Evolutionary conservation across 768 basidiomycete species (phyloP), one percentile per base, ranked within the genome.

Genomic region (Tricholoma matsutake): DNA sequence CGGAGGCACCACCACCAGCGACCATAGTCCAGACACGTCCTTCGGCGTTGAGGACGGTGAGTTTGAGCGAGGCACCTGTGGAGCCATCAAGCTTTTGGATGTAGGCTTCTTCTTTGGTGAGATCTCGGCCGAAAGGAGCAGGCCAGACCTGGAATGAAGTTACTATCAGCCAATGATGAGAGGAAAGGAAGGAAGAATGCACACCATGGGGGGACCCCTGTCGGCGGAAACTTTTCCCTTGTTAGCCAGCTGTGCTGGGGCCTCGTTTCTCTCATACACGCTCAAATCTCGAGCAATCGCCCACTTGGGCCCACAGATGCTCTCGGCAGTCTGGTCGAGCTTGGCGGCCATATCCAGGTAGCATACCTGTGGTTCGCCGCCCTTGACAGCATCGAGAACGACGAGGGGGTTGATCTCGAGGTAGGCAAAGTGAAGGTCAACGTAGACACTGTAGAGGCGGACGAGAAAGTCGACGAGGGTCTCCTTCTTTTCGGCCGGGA

Each of bases 21-120:
- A 99, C 97, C 96, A 98, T 98, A 67, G 97, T 98, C 97, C 97
- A 99, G 65, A 99, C 87, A 63, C 96, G 91, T 62, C 96, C 97
- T 72, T 92, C 89, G 57, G 91, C 76, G 76, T 98, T 98, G 68
- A 99, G 81, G 56, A 99, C 96, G 43, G 97, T 99, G 49, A 99
- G 85, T 75, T 99, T 99, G 73, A 99, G 88, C 8, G 95, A 97
- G 68, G 97, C 95, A 79, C 97, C 96, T 45, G 97, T 99, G 20
- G 93, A 95, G 20, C 83, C 94, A 65, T 98, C 97, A 65, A 99
- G 86, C 75, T 97, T 97, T 79, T 97, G 94, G 75, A 99, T 98
- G 80, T 97, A 99, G 4, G 96, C 96, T 75, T 98, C 97, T 75
- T 98, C 97, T 80, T 94, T 96, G 72, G 97, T 98, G 76, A 99